Evolutionary conservation across 257 asterid species (phyloP).

Genomic region (Ligustrum vulgare): DNA sequence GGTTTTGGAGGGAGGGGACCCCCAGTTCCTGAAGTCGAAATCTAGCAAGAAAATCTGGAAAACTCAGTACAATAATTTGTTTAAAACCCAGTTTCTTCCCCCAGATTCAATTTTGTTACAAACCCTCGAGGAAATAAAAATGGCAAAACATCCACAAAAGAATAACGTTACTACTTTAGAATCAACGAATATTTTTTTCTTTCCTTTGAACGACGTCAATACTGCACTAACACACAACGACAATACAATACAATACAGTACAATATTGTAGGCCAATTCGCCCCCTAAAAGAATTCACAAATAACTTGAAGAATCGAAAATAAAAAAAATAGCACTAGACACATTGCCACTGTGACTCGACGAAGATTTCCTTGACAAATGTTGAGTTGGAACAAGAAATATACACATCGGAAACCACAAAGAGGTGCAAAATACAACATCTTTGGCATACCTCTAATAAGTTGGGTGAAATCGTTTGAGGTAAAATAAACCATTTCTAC

Average conservation of each 20-base stretch:
- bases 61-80: not conserved
- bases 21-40: no score
- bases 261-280: not conserved
- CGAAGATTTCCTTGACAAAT: not conserved
- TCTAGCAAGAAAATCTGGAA: no score
- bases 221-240: not conserved
- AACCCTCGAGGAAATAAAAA: not conserved
- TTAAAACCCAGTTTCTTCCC: not conserved
- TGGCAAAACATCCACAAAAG: not conserved
- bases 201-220: not conserved
- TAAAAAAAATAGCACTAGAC: not conserved
- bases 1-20: no score
- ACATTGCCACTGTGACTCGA: not conserved
- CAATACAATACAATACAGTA: not conserved
- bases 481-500: no score
- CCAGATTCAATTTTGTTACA: not conserved
- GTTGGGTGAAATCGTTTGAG: not conserved
- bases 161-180: not conserved
- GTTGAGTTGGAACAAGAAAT: not conserved
- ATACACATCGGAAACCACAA: not conserved
- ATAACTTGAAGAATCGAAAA: not conserved
- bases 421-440: not conserved
- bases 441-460: not conserved
- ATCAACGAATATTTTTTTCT: not conserved
- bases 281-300: not conserved